Evolutionary conservation across 2,329 filamentous ascomycete species (phyloP), one percentile per base, ranked within the genome.

Genomic region (Mycosphaerella arachidis): DNA sequence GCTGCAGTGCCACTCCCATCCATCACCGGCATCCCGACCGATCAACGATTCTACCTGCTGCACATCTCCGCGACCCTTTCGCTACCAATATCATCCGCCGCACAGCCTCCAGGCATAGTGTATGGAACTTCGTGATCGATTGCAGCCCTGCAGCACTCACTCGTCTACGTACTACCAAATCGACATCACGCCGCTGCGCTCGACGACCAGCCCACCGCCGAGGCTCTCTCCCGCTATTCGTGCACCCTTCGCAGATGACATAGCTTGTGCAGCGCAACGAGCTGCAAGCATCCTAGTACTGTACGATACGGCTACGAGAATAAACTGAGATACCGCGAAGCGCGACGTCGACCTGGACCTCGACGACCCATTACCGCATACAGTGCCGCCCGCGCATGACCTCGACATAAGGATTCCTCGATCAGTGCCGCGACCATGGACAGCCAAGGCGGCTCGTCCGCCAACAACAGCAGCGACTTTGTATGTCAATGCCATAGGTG

Each of bases 381-480:
- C 30, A 16, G 43, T 27, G 54, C 54, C 2, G 43, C 43, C 7
- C 8, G 40, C 54, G 54, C 54, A 56, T 29, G 53, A 55, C 8
- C 29, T 45, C 35, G 53, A 55, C 51, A 16, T n/a, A 52, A 35
- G 24, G 2, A 35, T 16, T 20, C 4, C 30, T 18, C 27, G 7
- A 52, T 27, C 29, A 48, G n/a, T 35, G 40, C 46, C 58, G 64
- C 64, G 46, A 63, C 55, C 67, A 80, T 81, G 79, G 78, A 81
- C 66, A 73, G 69, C 73, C 72, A 75, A 43, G 58, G 73, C 63
- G 73, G 74, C 62, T 73, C 73, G 67, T 77, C 78, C 70, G 81
- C 85, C 72, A 94, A 90, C 77, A 96, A 91, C 80, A 95, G 92
- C 64, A 96, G 92, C 82, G 92, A 96, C 80, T 96, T 96, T 84